Base-by-base conservation (phyloP, 1,284 basidiomycete genomes). In the Pterula multifida region DNA sequence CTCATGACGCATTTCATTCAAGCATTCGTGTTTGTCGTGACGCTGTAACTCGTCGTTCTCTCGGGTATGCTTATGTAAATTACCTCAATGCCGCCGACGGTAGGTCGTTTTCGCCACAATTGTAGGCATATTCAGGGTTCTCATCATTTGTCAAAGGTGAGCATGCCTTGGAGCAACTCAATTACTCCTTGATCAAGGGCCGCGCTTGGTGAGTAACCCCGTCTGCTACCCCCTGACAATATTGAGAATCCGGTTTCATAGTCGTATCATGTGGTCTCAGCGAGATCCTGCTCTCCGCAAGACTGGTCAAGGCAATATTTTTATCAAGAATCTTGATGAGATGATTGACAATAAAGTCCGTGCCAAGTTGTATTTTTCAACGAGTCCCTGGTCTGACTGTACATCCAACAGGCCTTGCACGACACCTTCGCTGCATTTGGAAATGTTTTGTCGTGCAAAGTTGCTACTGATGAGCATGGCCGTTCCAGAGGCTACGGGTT, bases 251-350 rank as follows among this genome's bases (percentile, higher is more conserved):
- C 19, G 45, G 51, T 57, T 53, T 56, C 50, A 54, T 58, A 90
- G 86, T 78, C 93, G 96, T 63, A 99, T 99, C 77, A 99, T 99
- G 96, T 98, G 96, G 94, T 98, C 94, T 63, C 95, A 98, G 81
- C 91, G 96, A 67, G 96, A 98, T 75, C 96, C 96, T 55, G 90
- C 92, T 60, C 82, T 98, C 63, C 92, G 96, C 71, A 98, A 98
- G 81, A 98, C 94, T 57, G 94, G 94, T 58, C 93, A 97, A 73
- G 96, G 96, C 69, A 99, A 98, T 72, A 95, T 99, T 65, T 99
- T 99, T 75, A 98, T 99, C 76, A 99, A 98, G 78, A 98, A 98
- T 74, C 75, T 99, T 59, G 96, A 98, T 67, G 91, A 96, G 69
- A 78, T 79, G 56, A 99, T 99, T 61, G 96, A 99, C 75, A 98